Base-by-base conservation (phyloP, 306 rosid species). In the Urtica urens region DNA sequence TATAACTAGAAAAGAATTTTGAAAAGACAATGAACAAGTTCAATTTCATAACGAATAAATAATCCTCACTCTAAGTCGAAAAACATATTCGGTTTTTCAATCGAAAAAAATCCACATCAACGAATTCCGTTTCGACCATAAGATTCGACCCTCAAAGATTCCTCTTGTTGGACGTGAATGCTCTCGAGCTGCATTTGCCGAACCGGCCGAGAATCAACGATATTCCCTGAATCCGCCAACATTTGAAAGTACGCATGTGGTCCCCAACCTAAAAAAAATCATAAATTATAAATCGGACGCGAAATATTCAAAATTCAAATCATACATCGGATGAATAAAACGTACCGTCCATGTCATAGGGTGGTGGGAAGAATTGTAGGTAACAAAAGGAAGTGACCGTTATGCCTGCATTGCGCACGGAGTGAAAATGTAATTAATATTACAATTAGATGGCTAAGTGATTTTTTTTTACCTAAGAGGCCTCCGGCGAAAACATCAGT, bases 251-350 rank as follows among this genome's bases (percentile, higher is more conserved):
- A 85, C 0, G 95, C 95, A 47, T 75, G 77, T 38, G 95, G 93
- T 52, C 83, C 95, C 95, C 95, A 85, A 65, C 94, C 94, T 83
- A n/a, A n/a, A n/a, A n/a, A n/a, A n/a, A n/a, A n/a, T n/a, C n/a
- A n/a, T n/a, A n/a, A n/a, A n/a, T n/a, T n/a, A n/a, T n/a, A n/a
- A n/a, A n/a, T n/a, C n/a, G n/a, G n/a, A n/a, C n/a, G n/a, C n/a
- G n/a, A n/a, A n/a, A n/a, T n/a, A n/a, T n/a, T n/a, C n/a, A n/a
- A n/a, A n/a, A n/a, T n/a, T n/a, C n/a, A n/a, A n/a, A n/a, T n/a
- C n/a, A n/a, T n/a, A n/a, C n/a, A n/a, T n/a, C n/a, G n/a, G n/a
- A n/a, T n/a, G n/a, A n/a, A n/a, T n/a, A n/a, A n/a, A n/a, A 42
- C 78, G 64, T 83, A 90, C 97, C 95, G 38, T 81, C 82, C 6